A percentile compares a stretch with the other conserved stretches of the same genome.
Conservation (phyloP, 2,329 filamentous ascomycete species). For the Sclerotinia sclerotiorum region DNA sequence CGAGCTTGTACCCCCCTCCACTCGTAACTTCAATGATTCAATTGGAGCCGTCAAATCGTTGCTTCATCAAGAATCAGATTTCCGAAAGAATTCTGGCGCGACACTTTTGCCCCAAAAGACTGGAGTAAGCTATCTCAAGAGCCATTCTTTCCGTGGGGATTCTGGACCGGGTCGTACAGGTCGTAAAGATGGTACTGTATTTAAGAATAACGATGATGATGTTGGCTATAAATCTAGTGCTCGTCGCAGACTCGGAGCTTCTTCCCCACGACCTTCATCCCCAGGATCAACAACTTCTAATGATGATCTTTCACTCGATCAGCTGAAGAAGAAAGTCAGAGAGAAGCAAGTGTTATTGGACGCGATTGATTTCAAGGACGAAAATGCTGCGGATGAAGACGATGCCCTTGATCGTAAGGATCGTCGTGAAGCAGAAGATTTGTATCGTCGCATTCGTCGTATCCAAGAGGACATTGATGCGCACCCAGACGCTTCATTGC, state of each 20-base stretch:
- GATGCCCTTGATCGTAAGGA: constrained; percentile 89
- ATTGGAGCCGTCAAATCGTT: constrained; percentile 91
- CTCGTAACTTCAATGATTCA: constrained; percentile 87
- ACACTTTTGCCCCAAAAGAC: constrained; percentile 92
- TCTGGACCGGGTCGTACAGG: constrained; percentile 56
- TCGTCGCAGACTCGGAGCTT: constrained; percentile 71
- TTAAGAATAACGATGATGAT: constrained; percentile 93
- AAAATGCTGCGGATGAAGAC: constrained; percentile 85
- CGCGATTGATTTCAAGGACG: constrained; percentile 94
- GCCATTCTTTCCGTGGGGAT: constrained; percentile 78
- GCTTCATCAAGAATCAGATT: constrained; percentile 84
- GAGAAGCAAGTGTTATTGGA: constrained; percentile 94
- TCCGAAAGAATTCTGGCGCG: constrained; percentile 83
- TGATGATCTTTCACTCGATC: constrained; percentile 82
- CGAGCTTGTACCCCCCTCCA: constrained; percentile 92
- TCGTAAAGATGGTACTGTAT: constrained; percentile 93
- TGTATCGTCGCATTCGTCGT: constrained; percentile 87
- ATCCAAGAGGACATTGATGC: constrained; percentile 93
- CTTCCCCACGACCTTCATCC: constrained; percentile 77
- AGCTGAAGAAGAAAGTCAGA: constrained; percentile 86
- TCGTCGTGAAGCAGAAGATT: constrained; percentile 85
- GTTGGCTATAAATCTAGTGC: constrained; percentile 93
- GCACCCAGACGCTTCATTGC: constrained; percentile 74
- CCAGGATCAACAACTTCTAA: constrained; percentile 67
- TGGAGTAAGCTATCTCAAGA: constrained; percentile 97